Conservation (phyloP, 2,329 filamentous ascomycete species). For the Talaromyces sp. region DNA sequence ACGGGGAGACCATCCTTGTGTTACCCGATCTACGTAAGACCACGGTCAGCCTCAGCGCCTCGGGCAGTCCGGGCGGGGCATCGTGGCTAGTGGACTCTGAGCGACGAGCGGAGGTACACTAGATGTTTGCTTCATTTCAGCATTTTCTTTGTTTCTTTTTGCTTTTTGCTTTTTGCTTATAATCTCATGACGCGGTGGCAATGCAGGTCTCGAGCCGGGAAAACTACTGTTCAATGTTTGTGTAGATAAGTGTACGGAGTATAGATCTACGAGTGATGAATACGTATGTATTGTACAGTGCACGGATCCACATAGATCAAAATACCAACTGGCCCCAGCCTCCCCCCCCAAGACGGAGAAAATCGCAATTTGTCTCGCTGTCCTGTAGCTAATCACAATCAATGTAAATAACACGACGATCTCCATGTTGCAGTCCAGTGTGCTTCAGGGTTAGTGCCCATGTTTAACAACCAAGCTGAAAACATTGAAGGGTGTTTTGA, state of each 20-base stretch:
- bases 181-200: background rate
- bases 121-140: too few species aligned
- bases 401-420: background rate
- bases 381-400: background rate
- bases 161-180: background rate
- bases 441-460: background rate
- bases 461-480: background rate
- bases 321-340: background rate
- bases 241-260: slow-evolving; percentile 16
- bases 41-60: slow-evolving; percentile 72
- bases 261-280: slow-evolving; percentile 27
- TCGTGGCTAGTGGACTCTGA: slow-evolving; percentile 69
- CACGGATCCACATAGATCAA: background rate
- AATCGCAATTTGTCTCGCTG: too few species aligned
- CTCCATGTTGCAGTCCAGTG: background rate
- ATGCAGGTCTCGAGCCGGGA: background rate
- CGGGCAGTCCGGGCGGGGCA: slow-evolving; percentile 61
- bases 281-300: background rate
- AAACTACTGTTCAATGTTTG: too few species aligned
- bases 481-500: background rate
- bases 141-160: background rate
- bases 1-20: slow-evolving; percentile 76
- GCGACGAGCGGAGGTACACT: slow-evolving; percentile 30
- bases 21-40: slow-evolving; percentile 70
- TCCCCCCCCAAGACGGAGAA: too few species aligned